Evolutionary conservation across 2,329 filamentous ascomycete genomes (phyloP).

Genomic region (Lachnellula suecica): DNA sequence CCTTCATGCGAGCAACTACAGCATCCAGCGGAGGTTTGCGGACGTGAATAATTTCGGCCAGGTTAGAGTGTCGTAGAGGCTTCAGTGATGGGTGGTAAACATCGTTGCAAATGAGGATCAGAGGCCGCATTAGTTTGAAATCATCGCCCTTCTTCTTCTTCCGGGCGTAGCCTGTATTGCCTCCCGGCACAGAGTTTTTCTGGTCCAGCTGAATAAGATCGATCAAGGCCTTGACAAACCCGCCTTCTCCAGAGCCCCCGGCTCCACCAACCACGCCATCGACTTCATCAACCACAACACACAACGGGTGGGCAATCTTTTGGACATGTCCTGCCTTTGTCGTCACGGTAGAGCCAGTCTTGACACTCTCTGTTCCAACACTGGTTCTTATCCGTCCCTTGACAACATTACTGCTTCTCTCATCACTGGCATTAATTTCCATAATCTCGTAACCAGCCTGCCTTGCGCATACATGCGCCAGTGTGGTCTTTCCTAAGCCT

Average conservation of each 20-base stretch:
- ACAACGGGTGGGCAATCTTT: slow-evolving; percentile 82
- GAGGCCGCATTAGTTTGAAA: slow-evolving; percentile 81
- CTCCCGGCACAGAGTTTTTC: slow-evolving; percentile 58
- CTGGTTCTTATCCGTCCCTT: slow-evolving; percentile 88
- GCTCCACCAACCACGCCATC: slow-evolving; percentile 88
- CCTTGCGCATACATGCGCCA: slow-evolving; percentile 92
- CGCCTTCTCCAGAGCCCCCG: slow-evolving; percentile 78
- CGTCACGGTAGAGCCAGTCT: slow-evolving; percentile 59
- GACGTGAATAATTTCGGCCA: slow-evolving; percentile 89
- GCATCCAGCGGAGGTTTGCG: slow-evolving; percentile 86
- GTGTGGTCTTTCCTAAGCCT: slow-evolving; percentile 90
- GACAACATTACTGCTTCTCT: slow-evolving; percentile 85
- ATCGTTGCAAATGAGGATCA: slow-evolving; percentile 96
- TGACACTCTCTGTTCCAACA: slow-evolving; percentile 92
- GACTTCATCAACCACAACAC: slow-evolving; percentile 93
- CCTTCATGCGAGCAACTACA: slow-evolving; percentile 77
- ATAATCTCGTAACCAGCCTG: slow-evolving; percentile 96
- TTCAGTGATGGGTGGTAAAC: slow-evolving; percentile 89
- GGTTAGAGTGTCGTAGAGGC: slow-evolving; percentile 77
- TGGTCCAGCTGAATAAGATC: slow-evolving; percentile 86
- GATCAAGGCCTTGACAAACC: slow-evolving; percentile 92
- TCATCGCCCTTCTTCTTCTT: slow-evolving; percentile 73
- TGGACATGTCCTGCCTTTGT: slow-evolving; percentile 53
- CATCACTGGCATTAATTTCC: slow-evolving; percentile 97
- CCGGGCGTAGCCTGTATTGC: slow-evolving; percentile 36